A percentile compares a stretch with the other conserved stretches of the same genome.
These are phyloP conservation scores for Penicillium thymicola DNA, from an alignment of 2,329 filamentous ascomycete species.

Conservation along the genomic window DNA sequence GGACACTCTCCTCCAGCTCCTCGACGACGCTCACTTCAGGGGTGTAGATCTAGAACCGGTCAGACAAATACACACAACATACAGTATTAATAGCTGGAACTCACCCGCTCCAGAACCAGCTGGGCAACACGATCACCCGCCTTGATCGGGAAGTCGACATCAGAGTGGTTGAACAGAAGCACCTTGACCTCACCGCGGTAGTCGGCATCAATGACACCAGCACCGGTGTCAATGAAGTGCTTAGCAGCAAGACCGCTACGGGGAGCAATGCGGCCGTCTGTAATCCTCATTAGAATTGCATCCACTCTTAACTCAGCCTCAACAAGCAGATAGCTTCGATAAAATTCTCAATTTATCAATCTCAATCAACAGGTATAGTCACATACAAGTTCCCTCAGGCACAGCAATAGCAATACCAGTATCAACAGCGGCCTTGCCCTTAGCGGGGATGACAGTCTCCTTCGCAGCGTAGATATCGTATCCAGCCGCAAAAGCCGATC, in stretches of 20 bases:
- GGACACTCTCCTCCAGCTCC: constrained; percentile 82
- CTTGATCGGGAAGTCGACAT: constrained; percentile 74
- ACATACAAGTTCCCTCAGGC: constrained; percentile 81
- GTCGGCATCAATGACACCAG: constrained; percentile 95
- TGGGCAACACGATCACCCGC: constrained; percentile 91
- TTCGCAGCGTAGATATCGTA: constrained; percentile 86
- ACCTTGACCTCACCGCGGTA: constrained; percentile 94
- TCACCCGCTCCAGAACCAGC: constrained; percentile 78
- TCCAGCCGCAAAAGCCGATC: constrained; percentile 83
- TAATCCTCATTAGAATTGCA: constrained; percentile 1
- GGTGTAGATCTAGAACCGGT: constrained; percentile 66
- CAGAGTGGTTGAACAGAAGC: constrained; percentile 87
- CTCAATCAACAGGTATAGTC: background rate
- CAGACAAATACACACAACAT: background rate
- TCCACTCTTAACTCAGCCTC: background rate
- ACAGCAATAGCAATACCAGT: constrained; percentile 91
- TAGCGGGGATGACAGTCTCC: constrained; percentile 70
- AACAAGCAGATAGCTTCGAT: background rate
- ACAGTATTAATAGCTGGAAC: constrained; percentile 15
- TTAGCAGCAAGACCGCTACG: constrained; percentile 89
- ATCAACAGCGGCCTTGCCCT: constrained; percentile 81
- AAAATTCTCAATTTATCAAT: background rate
- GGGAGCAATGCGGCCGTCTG: constrained; percentile 85
- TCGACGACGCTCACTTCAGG: constrained; percentile 88
- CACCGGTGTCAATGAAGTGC: constrained; percentile 93